Evolutionary conservation across 129 eudicot genomes (phyloP), one percentile per base, ranked within the genome.

Genomic region (Logfia minima): DNA sequence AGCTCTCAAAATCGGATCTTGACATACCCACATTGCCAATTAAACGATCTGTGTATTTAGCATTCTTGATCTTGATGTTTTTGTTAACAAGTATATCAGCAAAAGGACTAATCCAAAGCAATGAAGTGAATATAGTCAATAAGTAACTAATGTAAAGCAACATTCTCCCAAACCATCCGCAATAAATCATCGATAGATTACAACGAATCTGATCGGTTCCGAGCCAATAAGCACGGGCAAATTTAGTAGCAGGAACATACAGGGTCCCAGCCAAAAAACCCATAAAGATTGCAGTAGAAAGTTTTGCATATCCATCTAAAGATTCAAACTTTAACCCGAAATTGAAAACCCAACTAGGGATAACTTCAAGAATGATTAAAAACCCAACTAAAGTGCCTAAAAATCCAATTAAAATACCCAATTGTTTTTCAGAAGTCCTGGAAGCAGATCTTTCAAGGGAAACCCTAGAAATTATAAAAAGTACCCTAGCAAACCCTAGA

Each of bases 141-240:
- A 91, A 70, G 68, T 82, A 87, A 55, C 74, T 86, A 63, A 81
- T 84, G 83, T 91, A 88, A 66, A 94, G 88, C 60, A 94, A 78
- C 76, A 75, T 83, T 83, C 96, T 87, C n/a, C 85, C 90, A 73
- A 86, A 77, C 92, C 87, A 91, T 32, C 93, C 93, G 69, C 97
- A 91, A 24, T 90, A 86, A 66, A 89, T 85, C 72, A 94, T 91
- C 3, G 93, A 85, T 58, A 94, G 82, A 87, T 91, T 91, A 43
- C 92, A 87, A 22, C 89, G 90, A 58, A 85, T 86, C 83, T 94
- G 99, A 86, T 94, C 97, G 0, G 99, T 91, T 26, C 97, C 99
- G 9, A 94, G 92, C 99, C 99, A 94, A 82, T 91, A 89, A 0
- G 97, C 86, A 4, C 93, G 89, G 0, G 96, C 88, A 63, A 72